Percentiles rank a stretch among this genome's conserved stretches.
Evolutionary conservation across 495 filamentous ascomycete species (phyloP).

Genomic region (Poronia punctata): DNA sequence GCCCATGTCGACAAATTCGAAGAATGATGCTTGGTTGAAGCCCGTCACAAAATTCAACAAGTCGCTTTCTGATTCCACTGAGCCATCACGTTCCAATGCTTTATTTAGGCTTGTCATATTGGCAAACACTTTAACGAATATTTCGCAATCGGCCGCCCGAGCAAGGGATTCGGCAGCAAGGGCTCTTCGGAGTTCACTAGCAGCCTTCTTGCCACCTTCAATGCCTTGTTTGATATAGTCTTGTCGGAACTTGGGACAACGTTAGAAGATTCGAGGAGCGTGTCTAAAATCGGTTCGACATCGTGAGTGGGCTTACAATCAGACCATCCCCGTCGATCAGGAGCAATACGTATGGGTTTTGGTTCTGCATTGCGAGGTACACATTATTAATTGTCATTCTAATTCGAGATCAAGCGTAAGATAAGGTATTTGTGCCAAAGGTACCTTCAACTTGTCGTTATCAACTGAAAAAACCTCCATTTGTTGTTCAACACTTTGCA

Average conservation of each 20-base stretch:
- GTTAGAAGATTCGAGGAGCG: constrained; percentile 9
- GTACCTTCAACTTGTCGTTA: constrained; percentile 33
- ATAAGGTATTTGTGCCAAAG: constrained; percentile 6
- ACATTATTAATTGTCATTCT: too few species aligned
- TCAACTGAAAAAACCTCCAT: constrained; percentile 22
- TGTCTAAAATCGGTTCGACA: not conserved
- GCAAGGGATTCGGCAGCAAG: constrained; percentile 39
- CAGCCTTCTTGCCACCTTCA: constrained; percentile 65
- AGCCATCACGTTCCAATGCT: constrained; percentile 51
- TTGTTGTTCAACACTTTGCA: constrained; percentile 25
- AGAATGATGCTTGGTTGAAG: constrained; percentile 66
- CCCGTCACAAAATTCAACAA: constrained; percentile 66
- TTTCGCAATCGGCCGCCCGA: constrained; percentile 41
- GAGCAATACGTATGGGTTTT: constrained; percentile 67
- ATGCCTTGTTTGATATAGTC: constrained; percentile 55
- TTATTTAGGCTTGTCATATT: constrained; percentile 60
- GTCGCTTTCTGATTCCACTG: constrained; percentile 42
- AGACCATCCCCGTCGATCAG: constrained; percentile 74
- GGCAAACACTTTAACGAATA: constrained; percentile 62
- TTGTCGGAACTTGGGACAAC: constrained; percentile 53
- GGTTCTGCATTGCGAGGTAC: too few species aligned
- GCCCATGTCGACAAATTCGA: constrained; percentile 73
- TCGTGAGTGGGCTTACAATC: constrained; percentile 42
- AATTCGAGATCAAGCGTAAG: constrained; percentile 18
- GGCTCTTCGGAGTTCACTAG: constrained; percentile 50